phyloP scores from a whole-genome alignment of 23 red algal genomes.

The Porphyridium purpureum region DNA sequence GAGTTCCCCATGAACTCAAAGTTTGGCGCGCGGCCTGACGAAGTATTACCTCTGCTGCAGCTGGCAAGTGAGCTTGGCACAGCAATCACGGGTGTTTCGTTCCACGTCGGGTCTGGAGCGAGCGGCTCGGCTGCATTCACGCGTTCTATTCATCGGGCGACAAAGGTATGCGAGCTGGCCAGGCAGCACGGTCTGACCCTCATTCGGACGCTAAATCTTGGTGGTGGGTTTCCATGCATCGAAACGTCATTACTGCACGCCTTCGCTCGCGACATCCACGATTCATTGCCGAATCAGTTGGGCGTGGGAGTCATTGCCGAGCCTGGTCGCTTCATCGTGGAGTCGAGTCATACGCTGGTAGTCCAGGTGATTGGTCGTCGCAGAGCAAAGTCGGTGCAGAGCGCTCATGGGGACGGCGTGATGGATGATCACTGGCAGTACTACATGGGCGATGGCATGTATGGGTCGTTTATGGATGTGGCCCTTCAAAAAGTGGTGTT shows the following conservation, averaged over 20 bases:
- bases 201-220: conserved; percentile 64
- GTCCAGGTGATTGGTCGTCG: conserved; percentile 28
- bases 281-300: too few species aligned
- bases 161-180: conserved; percentile 39
- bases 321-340: conserved; percentile 66
- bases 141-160: conserved; percentile 26
- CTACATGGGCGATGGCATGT: conserved; percentile 62
- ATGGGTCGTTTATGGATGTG: conserved; percentile 77
- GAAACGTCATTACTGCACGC: conserved; percentile 44
- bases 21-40: conserved; percentile 43
- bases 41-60: conserved; percentile 35
- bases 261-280: conserved; percentile 19
- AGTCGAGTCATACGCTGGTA: conserved; percentile 29
- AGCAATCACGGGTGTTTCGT: conserved; percentile 63
- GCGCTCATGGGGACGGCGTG: neutral
- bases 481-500: too few species aligned
- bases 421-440: conserved; percentile 10
- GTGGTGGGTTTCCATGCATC: conserved; percentile 73
- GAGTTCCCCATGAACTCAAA: conserved; percentile 72
- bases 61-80: conserved; percentile 19
- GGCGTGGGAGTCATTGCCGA: conserved; percentile 79
- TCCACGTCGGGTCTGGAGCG: conserved; percentile 73
- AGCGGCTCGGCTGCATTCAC: conserved; percentile 24
- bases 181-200: conserved; percentile 11
- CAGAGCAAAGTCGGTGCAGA: neutral